Evolutionary conservation across 176 grass and related monocot species (phyloP).

Genomic region (Dactylis glomerata): DNA sequence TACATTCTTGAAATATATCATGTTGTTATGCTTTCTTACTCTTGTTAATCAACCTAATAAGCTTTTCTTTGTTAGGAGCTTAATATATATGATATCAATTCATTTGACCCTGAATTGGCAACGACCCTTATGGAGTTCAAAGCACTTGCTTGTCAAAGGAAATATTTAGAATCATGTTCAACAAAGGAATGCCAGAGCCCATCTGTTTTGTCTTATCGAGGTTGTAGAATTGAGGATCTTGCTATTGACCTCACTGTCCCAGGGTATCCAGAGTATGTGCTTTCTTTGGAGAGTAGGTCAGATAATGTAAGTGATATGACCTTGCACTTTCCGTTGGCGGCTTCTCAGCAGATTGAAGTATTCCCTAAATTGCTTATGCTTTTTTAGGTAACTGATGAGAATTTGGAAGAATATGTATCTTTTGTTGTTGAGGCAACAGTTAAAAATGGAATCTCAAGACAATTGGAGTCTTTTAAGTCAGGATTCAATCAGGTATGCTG

Average conservation of each 20-base stretch:
- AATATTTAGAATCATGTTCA: conserved; percentile 45
- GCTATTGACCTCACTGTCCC: conserved; percentile 86
- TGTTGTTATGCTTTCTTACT: background rate
- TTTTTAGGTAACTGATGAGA: conserved; percentile 66
- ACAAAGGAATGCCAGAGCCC: conserved; percentile 28
- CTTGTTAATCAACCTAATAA: conserved; percentile 8
- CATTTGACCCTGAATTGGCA: conserved; percentile 65
- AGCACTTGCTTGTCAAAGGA: conserved; percentile 68
- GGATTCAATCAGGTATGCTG: conserved; percentile 89
- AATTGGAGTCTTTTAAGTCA: conserved; percentile 81
- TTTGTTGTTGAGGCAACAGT: conserved; percentile 67
- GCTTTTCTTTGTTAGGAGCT: conserved; percentile 52
- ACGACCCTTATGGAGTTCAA: conserved; percentile 65
- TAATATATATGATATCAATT: conserved; percentile 70
- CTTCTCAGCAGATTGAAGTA: conserved; percentile 26
- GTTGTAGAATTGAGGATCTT: conserved; percentile 69
- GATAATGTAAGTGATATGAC: conserved; percentile 51
- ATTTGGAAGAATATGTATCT: conserved; percentile 81
- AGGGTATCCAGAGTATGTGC: conserved; percentile 74
- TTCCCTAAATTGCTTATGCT: conserved; percentile 16
- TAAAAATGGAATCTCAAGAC: conserved; percentile 66
- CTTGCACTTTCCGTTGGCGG: background rate
- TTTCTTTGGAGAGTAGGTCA: conserved; percentile 35
- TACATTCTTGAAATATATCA: conserved; percentile 30
- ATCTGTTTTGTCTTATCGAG: conserved; percentile 71